A percentile compares a stretch with the other conserved stretches of the same genome.
phyloP scores from a whole-genome alignment of 495 filamentous ascomycete species.

The Antarctomyces pellizariae region DNA sequence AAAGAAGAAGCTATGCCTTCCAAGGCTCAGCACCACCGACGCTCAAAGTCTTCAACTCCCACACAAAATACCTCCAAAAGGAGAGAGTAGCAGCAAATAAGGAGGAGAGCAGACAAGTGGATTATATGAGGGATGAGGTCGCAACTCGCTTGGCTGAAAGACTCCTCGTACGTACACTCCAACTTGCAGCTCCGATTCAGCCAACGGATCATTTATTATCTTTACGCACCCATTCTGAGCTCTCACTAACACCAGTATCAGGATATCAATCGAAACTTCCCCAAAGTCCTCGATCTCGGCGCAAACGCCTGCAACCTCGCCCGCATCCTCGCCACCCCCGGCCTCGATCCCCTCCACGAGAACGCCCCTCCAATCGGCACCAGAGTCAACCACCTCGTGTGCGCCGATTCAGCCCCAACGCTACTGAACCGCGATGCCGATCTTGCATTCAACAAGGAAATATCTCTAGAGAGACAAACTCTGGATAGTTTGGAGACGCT shows the following conservation, averaged over 20 bases:
- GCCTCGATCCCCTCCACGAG: slow-evolving; percentile 29
- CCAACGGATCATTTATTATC: neutral
- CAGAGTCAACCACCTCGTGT: slow-evolving; percentile 46
- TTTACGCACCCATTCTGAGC: too few species aligned
- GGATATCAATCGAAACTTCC: slow-evolving; percentile 80
- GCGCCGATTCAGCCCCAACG: slow-evolving; percentile 53
- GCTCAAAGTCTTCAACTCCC: slow-evolving; percentile 77
- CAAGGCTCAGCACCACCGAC: slow-evolving; percentile 51
- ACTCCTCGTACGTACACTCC: slow-evolving; percentile 34
- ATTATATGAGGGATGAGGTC: slow-evolving; percentile 85
- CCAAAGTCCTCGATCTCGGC: slow-evolving; percentile 73
- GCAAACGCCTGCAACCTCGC: slow-evolving; percentile 94
- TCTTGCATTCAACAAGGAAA: slow-evolving; percentile 47
- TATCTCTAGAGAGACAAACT: slow-evolving; percentile 47
- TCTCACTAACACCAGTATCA: slow-evolving; percentile 14
- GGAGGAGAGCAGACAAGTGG: slow-evolving; percentile 49
- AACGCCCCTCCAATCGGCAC: slow-evolving; percentile 36
- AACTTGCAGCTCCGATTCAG: slow-evolving; percentile 2
- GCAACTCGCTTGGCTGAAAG: slow-evolving; percentile 69
- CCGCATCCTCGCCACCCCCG: slow-evolving; percentile 42
- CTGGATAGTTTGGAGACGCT: slow-evolving; percentile 45
- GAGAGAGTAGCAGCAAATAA: slow-evolving; percentile 57
- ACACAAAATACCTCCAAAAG: slow-evolving; percentile 70
- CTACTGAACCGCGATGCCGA: slow-evolving; percentile 66
- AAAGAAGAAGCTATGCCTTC: slow-evolving; percentile 40